Percentiles rank a stretch among this genome's conserved stretches.
phyloP scores from a whole-genome alignment of 2,329 filamentous ascomycete genomes.

The Alternaria brassicicola region DNA sequence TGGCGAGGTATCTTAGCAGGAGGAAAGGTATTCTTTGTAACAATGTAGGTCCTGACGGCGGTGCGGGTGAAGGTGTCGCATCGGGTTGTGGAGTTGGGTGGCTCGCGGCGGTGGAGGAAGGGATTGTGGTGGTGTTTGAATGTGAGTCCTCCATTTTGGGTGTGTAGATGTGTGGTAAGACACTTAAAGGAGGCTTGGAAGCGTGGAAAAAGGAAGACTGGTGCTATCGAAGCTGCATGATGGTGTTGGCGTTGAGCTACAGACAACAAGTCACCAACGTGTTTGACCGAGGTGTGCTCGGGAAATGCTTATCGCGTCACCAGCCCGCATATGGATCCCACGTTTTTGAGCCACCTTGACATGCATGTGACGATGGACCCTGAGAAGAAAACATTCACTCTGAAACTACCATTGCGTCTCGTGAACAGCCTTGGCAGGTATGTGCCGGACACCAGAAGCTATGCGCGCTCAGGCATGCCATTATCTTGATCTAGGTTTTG shows the following conservation, averaged over 20 bases:
- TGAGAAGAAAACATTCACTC: neutral
- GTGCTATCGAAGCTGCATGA: conserved; percentile 8
- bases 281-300: conserved; percentile 17
- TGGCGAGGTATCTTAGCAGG: conserved; percentile 26
- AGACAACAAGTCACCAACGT: conserved; percentile 1
- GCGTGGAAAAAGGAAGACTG: neutral
- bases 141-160: conserved; percentile 25
- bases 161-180: neutral
- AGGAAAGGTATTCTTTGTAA: conserved; percentile 23
- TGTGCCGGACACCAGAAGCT: neutral
- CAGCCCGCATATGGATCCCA: conserved; percentile 6
- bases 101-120: conserved; percentile 19
- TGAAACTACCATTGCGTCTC: neutral
- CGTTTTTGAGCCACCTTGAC: neutral
- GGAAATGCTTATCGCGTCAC: conserved; percentile 11
- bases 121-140: conserved; percentile 30
- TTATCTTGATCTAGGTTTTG: neutral
- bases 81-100: conserved; percentile 13
- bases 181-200: neutral
- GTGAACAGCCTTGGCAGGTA: neutral
- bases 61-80: conserved; percentile 11
- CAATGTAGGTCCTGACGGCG: conserved; percentile 9
- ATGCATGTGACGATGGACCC: conserved; percentile 18
- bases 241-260: neutral
- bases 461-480: neutral